These are phyloP conservation scores for Effrenium voratum DNA, from an alignment of 73 alveolate species.

Conservation along the genomic window DNA sequence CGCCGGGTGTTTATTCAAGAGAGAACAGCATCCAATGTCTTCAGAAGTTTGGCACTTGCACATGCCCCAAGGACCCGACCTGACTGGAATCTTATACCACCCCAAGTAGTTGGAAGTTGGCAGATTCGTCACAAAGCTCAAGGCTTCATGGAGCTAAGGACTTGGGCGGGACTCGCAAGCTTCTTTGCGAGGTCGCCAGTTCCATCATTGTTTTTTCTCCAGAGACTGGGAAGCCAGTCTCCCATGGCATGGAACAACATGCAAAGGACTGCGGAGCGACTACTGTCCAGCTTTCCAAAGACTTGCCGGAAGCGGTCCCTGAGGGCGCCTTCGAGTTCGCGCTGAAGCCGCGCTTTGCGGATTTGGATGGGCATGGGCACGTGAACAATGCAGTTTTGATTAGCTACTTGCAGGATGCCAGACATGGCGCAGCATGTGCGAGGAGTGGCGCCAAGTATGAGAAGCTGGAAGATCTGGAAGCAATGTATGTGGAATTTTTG, in stretches of 20 bases:
- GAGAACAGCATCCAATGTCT: no score
- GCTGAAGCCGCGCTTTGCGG: conserved; percentile 35
- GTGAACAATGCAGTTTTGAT: conserved; percentile 65
- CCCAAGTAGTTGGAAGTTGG: no score
- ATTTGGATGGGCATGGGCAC: conserved; percentile 87
- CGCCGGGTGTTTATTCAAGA: no score
- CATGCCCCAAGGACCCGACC: no score
- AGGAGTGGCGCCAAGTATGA: neutral
- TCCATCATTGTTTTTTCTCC: conserved; percentile 70
- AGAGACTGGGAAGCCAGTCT: conserved; percentile 62
- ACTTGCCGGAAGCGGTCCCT: conserved; percentile 10
- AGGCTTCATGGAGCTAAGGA: no score
- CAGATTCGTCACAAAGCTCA: no score
- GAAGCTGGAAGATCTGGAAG: conserved; percentile 29
- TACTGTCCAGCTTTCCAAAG: neutral
- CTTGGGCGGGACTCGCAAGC: conserved; percentile 25
- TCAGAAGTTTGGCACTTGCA: no score
- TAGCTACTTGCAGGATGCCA: conserved; percentile 86
- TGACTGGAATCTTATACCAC: no score
- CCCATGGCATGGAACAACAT: conserved; percentile 75
- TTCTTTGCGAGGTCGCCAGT: conserved; percentile 38
- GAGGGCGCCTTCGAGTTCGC: conserved; percentile 17
- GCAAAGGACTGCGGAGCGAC: conserved; percentile 2
- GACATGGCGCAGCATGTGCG: conserved; percentile 45
- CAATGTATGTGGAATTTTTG: conserved; percentile 44